Percentiles rank a stretch among this genome's conserved stretches.
Conservation (phyloP, 2,329 filamentous ascomycete species). For the Aureobasidium pullulans region DNA sequence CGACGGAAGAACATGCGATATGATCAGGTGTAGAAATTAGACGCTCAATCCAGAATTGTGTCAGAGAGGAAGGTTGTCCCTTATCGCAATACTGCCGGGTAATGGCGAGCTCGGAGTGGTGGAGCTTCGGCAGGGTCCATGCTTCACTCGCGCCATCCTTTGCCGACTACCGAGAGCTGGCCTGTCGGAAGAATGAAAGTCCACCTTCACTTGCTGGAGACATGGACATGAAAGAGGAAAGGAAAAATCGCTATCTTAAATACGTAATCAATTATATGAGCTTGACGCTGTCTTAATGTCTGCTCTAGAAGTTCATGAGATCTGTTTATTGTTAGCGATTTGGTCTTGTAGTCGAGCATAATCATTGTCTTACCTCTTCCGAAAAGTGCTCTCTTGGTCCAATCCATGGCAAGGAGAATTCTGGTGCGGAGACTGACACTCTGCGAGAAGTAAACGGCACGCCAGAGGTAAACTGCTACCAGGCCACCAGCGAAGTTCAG, state of each 20-base stretch:
- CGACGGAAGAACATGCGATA: conserved; percentile 8
- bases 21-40: neutral
- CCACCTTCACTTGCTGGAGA: neutral
- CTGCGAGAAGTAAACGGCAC: conserved; percentile 94
- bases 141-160: conserved; percentile 2
- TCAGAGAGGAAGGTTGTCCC: neutral
- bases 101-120: conserved; percentile 4
- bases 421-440: conserved; percentile 89
- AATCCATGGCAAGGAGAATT: conserved; percentile 90
- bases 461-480: conserved; percentile 91
- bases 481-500: conserved; percentile 74
- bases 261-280: conserved; percentile 9
- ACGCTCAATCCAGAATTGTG: no score
- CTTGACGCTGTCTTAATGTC: neutral
- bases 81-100: neutral
- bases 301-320: conserved; percentile 18
- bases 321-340: conserved; percentile 13
- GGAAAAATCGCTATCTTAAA: neutral
- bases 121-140: neutral
- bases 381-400: conserved; percentile 93
- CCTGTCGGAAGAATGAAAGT: neutral
- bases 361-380: conserved; percentile 66
- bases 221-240: neutral
- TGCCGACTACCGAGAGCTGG: conserved; percentile 2
- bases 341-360: no score